Conservation (phyloP, 1,284 basidiomycete genomes). For the Cutaneotrichosporon curvatum region DNA sequence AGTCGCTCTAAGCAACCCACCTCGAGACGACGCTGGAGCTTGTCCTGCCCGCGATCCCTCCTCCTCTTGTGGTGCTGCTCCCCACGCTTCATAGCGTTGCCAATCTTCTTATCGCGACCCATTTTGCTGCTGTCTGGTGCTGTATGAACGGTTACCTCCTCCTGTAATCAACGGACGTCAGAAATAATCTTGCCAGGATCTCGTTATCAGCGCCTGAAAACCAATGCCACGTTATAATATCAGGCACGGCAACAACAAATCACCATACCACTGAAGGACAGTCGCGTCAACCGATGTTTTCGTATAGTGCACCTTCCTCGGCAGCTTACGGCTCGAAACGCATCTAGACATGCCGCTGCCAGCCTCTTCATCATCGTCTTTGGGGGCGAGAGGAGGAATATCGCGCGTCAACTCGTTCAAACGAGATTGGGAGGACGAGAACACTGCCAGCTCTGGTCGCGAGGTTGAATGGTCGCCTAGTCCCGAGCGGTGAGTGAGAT, state of each 20-base stretch:
- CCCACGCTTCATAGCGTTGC: constrained; percentile 77
- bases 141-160: neutral
- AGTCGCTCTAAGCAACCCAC: constrained; percentile 46
- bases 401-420: constrained; percentile 39
- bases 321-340: too few relatives aligned
- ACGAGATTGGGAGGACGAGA: constrained; percentile 36
- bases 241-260: neutral
- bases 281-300: constrained; percentile 11
- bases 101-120: constrained; percentile 52
- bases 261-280: constrained; percentile 2
- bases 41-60: constrained; percentile 70
- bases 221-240: neutral
- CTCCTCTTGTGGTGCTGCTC: constrained; percentile 67
- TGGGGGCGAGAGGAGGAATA: constrained; percentile 2
- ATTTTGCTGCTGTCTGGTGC: constrained; percentile 17
- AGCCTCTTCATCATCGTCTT: constrained; percentile 23
- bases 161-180: neutral
- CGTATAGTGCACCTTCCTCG: too few relatives aligned
- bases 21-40: constrained; percentile 71
- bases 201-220: neutral
- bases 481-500: constrained; percentile 17
- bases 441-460: constrained; percentile 6
- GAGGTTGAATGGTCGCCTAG: constrained; percentile 25
- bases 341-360: neutral
- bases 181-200: neutral